Evolutionary conservation across 805 yeast genomes (phyloP), one percentile per base, ranked within the genome.

Genomic region (Kodamaea kakaduensis): DNA sequence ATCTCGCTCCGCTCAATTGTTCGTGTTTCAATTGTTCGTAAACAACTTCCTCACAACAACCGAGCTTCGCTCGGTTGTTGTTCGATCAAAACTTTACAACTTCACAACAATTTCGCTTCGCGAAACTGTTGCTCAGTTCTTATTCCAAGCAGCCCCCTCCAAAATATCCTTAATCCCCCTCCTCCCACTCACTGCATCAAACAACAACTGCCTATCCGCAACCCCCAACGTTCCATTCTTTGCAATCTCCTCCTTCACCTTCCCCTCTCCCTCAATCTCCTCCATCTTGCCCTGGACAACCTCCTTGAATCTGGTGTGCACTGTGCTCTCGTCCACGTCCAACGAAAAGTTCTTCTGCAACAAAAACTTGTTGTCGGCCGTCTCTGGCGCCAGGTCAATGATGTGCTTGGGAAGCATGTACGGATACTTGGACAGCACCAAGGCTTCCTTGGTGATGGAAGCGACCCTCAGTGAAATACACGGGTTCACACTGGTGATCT

Each of bases 361-460:
- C 32, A 67, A 45, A 40, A 61, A 67, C 40, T 46, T 48, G 47
- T 61, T 64, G 21, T 18, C 26, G 7, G 34, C 17, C 4, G n/a
- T 12, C 6, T 13, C 13, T 25, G 46, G 52, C 3, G 46, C 50
- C 31, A 38, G 38, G 18, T 34, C 43, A 25, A 67, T 51, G 25
- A 66, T 46, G 8, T 53, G 31, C 39, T 46, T 53, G 14, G 73
- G 71, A 39, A 67, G 48, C 39, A 48, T 47, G 51, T 55, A 67
- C 4, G 73, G 73, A 46, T 65, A 67, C 31, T 64, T 60, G 13
- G 71, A 63, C 28, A 52, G 51, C 32, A 61, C 39, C 42, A 67
- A 57, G 19, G 56, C 47, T 25, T 60, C 57, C 48, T 67, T 67
- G 36, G 68, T 53, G 31, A 67, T 56, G 29, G 70, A 61, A 2